Evolutionary conservation across 768 basidiomycete species (phyloP), one percentile per base, ranked within the genome.

Genomic region (Sistotremastrum niveocremeum): DNA sequence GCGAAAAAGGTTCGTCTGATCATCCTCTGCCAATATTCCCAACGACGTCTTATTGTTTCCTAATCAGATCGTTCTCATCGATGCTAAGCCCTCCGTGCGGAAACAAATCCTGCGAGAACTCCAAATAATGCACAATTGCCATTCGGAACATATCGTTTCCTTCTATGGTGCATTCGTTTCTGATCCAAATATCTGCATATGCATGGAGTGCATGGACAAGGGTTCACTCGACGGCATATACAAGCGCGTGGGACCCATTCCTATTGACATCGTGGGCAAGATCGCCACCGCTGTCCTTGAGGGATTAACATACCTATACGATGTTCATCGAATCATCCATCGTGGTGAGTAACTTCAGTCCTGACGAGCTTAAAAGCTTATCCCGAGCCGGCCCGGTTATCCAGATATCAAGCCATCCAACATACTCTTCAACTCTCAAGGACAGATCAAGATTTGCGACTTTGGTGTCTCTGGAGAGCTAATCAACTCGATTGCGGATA

Each of bases 401-500:
- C 9, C 56, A 98, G 95, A 98, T 60, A 97, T 99, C 73, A 99
- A 99, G 64, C 95, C 95, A 31, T 95, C 91, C 8, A 99, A 99
- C 58, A 95, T 99, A 52, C 71, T 98, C 39, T 89, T 73, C 66
- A 98, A 97, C 59, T 95, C 94, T 5, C 69, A 72, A 41, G 95
- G 95, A 32, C 81, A 95, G 55, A 93, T 98, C 73, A 99, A 99
- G 69, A 93, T 99, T 46, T 97, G 94, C 58, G 95, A 99, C 64
- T 99, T 98, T 61, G 95, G 95, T 36, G 95, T 99, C 5, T 97
- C 93, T 1, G 95, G 95, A 34, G 95, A 99, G 62, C 74, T 99
- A 56, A 94, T 98, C 66, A 98, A 98, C 65, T 93, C 89, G 6
- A 94, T 98, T 51, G 95, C 95, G 35, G 93, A 98, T 65, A 98